Conservation (phyloP, 805 yeast genomes). For the Wickerhamiella dianesei region DNA sequence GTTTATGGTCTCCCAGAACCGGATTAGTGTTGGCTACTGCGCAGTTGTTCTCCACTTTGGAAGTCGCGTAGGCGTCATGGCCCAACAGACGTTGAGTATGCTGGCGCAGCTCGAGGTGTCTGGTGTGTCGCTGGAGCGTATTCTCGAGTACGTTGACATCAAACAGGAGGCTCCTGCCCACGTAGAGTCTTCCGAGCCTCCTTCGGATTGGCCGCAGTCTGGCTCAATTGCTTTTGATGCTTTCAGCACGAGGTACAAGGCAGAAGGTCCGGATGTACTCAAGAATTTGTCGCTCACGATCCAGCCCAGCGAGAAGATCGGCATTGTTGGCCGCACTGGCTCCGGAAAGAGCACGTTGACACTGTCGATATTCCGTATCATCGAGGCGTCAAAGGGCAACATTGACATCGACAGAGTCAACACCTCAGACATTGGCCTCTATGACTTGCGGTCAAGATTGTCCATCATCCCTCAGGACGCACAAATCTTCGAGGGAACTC, state of each 20-base stretch:
- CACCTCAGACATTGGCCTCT: constrained; percentile 55
- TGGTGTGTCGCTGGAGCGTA: constrained; percentile 87
- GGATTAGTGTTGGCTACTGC: constrained; percentile 67
- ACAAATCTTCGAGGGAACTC: constrained; percentile 76
- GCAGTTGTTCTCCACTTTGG: constrained; percentile 85
- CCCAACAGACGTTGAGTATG: constrained; percentile 85
- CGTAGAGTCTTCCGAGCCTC: constrained; percentile 54
- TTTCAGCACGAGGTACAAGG: constrained; percentile 69
- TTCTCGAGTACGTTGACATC: constrained; percentile 70
- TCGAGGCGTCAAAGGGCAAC: constrained; percentile 57
- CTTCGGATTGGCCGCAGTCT: constrained; percentile 50
- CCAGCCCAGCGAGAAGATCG: constrained; percentile 67
- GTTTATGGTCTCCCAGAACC: constrained; percentile 42
- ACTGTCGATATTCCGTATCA: constrained; percentile 67
- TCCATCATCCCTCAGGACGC: constrained; percentile 92
- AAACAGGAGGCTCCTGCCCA: constrained; percentile 68
- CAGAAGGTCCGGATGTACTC: constrained; percentile 64
- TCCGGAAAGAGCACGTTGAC: constrained; percentile 88
- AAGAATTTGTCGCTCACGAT: constrained; percentile 51
- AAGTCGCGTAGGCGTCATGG: constrained; percentile 67
- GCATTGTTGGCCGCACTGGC: constrained; percentile 95
- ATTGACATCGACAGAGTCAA: constrained; percentile 63
- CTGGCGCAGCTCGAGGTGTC: constrained; percentile 86
- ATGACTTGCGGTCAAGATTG: constrained; percentile 60
- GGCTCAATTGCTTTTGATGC: constrained; percentile 56